These are phyloP conservation scores for Arabidopsis arenosa DNA, from an alignment of 345 rosid genomes.

Conservation along the genomic window DNA sequence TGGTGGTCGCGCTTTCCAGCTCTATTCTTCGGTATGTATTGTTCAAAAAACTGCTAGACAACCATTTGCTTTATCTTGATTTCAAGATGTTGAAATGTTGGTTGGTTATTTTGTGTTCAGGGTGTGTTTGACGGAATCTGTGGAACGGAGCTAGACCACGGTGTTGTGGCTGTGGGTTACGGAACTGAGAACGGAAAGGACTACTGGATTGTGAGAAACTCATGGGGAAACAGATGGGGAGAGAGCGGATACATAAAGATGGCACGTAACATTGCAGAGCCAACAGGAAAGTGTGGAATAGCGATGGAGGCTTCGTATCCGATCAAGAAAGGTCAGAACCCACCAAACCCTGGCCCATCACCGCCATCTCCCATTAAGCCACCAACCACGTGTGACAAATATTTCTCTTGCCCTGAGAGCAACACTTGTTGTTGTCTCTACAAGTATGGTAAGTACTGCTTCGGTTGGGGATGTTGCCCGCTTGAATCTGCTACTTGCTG, in stretches of 20 bases:
- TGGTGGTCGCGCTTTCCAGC: slow-evolving; percentile 80
- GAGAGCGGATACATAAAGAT: slow-evolving; percentile 79
- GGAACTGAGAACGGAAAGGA: slow-evolving; percentile 79
- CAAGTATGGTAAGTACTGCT: slow-evolving; percentile 66
- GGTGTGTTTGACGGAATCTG: slow-evolving; percentile 80
- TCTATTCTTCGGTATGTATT: slow-evolving; percentile 56
- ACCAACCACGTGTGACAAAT: slow-evolving; percentile 71
- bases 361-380: slow-evolving; percentile 91
- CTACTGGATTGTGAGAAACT: slow-evolving; percentile 85
- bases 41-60: background rate
- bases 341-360: slow-evolving; percentile 95
- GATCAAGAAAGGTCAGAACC: slow-evolving; percentile 75
- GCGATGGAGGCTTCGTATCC: slow-evolving; percentile 90
- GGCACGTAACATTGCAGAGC: slow-evolving; percentile 57
- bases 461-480: slow-evolving; percentile 96
- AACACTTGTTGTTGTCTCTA: slow-evolving; percentile 87
- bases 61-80: background rate
- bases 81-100: slow-evolving; percentile 21
- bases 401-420: slow-evolving; percentile 69
- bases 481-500: slow-evolving; percentile 89
- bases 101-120: slow-evolving; percentile 39
- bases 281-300: slow-evolving; percentile 85
- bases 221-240: slow-evolving; percentile 91
- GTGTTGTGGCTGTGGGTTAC: slow-evolving; percentile 88
- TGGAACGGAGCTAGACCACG: slow-evolving; percentile 84